Evolutionary conservation across 129 eudicot species (phyloP).

Genomic region (Tanacetum coccineum): DNA sequence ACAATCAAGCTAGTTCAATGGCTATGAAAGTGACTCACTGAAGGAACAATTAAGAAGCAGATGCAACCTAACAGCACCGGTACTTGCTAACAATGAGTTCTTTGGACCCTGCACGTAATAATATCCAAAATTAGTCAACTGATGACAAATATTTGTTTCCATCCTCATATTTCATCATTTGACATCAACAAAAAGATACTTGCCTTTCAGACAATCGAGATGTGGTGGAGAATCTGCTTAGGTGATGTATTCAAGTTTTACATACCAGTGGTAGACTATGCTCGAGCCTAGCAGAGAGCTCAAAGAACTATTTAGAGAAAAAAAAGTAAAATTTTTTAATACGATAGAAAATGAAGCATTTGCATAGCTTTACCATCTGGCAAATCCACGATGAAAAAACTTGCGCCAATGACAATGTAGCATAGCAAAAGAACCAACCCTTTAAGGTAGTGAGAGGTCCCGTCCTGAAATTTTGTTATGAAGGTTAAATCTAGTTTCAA

Average conservation of each 20-base stretch:
- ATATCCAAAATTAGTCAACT: background rate
- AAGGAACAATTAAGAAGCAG: background rate
- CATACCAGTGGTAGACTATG: background rate
- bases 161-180: background rate
- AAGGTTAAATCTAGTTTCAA: no score
- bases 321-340: background rate
- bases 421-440: slow-evolving; percentile 79
- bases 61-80: no score
- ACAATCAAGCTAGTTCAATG: background rate
- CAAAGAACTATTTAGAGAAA: background rate
- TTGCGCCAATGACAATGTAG: slow-evolving; percentile 67
- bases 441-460: slow-evolving; percentile 91
- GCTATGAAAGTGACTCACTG: slow-evolving; percentile 5
- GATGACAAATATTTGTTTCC: background rate
- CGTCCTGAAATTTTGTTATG: slow-evolving; percentile 54
- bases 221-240: no score
- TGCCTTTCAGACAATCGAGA: slow-evolving; percentile 14
- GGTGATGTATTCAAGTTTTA: slow-evolving; percentile 6
- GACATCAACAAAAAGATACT: slow-evolving; percentile 3
- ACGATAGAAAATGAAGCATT: background rate
- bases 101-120: slow-evolving; percentile 8
- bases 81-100: slow-evolving; percentile 16
- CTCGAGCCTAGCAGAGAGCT: background rate
- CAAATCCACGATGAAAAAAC: slow-evolving; percentile 41
- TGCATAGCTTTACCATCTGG: slow-evolving; percentile 41